A percentile compares a stretch with the other conserved stretches of the same genome.
Evolutionary conservation across 768 basidiomycete genomes (phyloP).

Genomic region (Gloeopeniophorella convolvens): DNA sequence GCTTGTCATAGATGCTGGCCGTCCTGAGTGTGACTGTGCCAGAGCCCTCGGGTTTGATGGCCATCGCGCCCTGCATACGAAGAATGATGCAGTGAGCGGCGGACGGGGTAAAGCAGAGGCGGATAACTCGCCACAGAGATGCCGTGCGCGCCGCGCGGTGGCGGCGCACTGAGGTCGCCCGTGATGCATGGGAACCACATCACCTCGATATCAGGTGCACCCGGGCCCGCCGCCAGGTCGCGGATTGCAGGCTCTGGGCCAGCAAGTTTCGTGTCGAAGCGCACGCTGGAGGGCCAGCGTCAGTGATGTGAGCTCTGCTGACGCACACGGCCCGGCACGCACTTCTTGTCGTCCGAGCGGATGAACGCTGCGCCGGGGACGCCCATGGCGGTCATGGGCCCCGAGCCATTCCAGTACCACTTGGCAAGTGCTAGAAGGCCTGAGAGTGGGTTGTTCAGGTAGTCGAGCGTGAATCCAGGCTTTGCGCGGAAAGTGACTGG

Average conservation of each 20-base stretch:
- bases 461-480: conserved; percentile 5
- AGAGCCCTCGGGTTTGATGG: neutral
- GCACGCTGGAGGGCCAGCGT: neutral
- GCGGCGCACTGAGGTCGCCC: neutral
- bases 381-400: conserved; percentile 3
- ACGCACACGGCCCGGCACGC: neutral
- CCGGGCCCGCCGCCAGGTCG: neutral
- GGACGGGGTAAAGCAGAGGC: neutral
- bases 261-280: conserved; percentile 33
- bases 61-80: neutral
- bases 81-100: neutral
- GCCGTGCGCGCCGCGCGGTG: conserved; percentile 2
- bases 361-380: conserved; percentile 6
- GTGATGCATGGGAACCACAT: conserved; percentile 9
- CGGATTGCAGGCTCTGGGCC: neutral
- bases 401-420: neutral
- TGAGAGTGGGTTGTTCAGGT: neutral
- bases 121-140: neutral
- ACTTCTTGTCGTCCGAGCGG: neutral
- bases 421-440: neutral
- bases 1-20: conserved; percentile 3
- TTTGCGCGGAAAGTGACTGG: conserved; percentile 1
- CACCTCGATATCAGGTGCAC: conserved; percentile 4
- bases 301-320: neutral
- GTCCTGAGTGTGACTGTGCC: conserved; percentile 6